Evolutionary conservation across 768 basidiomycete genomes (phyloP), one percentile per base, ranked within the genome.

Genomic region (Neoboletus magnificus): DNA sequence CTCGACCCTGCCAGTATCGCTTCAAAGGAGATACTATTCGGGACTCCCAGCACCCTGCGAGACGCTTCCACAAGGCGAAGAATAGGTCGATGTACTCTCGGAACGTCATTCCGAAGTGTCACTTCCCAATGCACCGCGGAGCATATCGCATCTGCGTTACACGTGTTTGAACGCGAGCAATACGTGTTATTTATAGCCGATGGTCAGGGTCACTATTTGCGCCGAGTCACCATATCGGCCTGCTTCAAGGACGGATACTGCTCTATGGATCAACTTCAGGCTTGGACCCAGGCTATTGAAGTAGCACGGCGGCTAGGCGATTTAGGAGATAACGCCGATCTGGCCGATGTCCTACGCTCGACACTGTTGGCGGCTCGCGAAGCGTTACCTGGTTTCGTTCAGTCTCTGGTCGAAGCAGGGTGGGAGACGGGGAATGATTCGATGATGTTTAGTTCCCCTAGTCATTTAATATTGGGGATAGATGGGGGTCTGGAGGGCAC

Each of bases 141-240:
- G 4, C 64, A 70, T 41, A 41, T 69, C 12, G 16, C 56, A 5
- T 54, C 62, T 20, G 55, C 81, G 3, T 58, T 84, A 16, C 60
- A 72, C 5, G 51, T 79, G 15, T 82, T 82, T 58, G 55, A 60
- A 12, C 56, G 69, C 15, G 80, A 85, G 60, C 70, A 70, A 48
- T 87, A 83, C 58, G 61, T 84, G 20, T 62, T 87, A 27, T 85
- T 83, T 77, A 78, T 80, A 65, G 59, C 60, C 7, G 47, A 46
- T 42, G 45, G 23, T 43, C 59, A 36, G 9, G 22, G 44, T 8
- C 46, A 15, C 13, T 4, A 18, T 32, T 35, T 13, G 23, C 45
- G 42, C 22, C 39, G 2, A 9, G 22, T 32, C 20, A 54, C 48
- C n/a, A 56, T 82, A 3, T 74, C 76, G 56, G 74, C 83, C 40